A percentile compares a stretch with the other conserved stretches of the same genome.
Conservation (phyloP, 1,139 yeast species). For the Kurtzmaniella natalensis region DNA sequence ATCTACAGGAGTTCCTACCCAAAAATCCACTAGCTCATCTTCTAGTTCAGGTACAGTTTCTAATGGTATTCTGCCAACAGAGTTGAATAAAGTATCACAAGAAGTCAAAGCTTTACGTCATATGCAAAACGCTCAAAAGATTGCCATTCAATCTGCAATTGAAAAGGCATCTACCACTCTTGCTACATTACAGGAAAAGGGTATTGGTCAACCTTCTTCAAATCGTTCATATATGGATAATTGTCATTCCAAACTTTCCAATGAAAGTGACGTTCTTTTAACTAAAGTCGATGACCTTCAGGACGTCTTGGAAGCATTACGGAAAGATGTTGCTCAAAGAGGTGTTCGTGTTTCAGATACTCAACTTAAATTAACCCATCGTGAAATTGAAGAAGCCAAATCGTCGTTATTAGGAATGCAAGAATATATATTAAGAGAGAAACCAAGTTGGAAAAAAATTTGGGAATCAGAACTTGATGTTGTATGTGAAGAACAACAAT, state of each 20-base stretch:
- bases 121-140: slow-evolving; percentile 45
- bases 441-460: slow-evolving; percentile 81
- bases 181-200: slow-evolving; percentile 42
- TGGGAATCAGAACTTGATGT: slow-evolving; percentile 92
- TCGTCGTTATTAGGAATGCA: slow-evolving; percentile 49
- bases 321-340: slow-evolving; percentile 89
- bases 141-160: slow-evolving; percentile 40
- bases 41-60: neutral
- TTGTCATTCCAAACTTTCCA: slow-evolving; percentile 70
- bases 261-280: slow-evolving; percentile 69
- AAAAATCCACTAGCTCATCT: neutral
- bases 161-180: slow-evolving; percentile 43
- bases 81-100: slow-evolving; percentile 39
- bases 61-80: slow-evolving; percentile 9
- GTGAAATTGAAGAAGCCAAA: slow-evolving; percentile 62
- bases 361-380: slow-evolving; percentile 62
- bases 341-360: slow-evolving; percentile 81
- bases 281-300: slow-evolving; percentile 88
- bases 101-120: slow-evolving; percentile 67
- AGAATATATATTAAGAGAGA: slow-evolving; percentile 63
- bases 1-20: neutral
- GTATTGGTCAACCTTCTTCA: slow-evolving; percentile 25
- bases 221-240: slow-evolving; percentile 71
- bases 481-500: slow-evolving; percentile 92
- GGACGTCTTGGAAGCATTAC: slow-evolving; percentile 82